These are phyloP conservation scores for Leishmania tropica DNA, from an alignment of 208 protist species.

Conservation along the genomic window DNA sequence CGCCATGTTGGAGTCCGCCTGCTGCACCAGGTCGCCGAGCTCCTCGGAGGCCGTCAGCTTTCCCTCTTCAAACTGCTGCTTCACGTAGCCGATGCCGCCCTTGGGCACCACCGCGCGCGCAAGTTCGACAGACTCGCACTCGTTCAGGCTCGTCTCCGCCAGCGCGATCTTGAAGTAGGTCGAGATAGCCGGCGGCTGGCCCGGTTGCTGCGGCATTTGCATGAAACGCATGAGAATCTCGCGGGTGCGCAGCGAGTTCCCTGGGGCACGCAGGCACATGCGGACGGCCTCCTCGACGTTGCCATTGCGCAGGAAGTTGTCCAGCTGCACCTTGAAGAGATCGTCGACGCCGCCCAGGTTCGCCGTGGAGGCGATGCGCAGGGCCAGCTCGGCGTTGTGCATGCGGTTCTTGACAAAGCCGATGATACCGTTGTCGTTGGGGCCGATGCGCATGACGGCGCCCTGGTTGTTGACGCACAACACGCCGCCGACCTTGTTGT, in stretches of 20 bases:
- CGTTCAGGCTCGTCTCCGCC: slow-evolving; percentile 97
- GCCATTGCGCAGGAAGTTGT: slow-evolving; percentile 91
- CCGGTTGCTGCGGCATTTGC: slow-evolving; percentile 60
- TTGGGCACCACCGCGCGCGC: slow-evolving; percentile 95
- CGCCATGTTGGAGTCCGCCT: slow-evolving; percentile 91
- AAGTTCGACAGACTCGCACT: slow-evolving; percentile 98
- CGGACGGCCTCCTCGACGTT: slow-evolving; percentile 96
- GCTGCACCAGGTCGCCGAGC: slow-evolving; percentile 97
- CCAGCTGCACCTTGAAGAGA: slow-evolving; percentile 96
- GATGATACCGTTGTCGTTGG: slow-evolving; percentile 98
- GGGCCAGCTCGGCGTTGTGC: slow-evolving; percentile 94
- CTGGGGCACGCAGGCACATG: slow-evolving; percentile 95
- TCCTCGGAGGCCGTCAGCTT: slow-evolving; percentile 99
- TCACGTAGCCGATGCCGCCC: slow-evolving; percentile 90
- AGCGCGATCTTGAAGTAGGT: slow-evolving; percentile 98
- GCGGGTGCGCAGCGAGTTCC: slow-evolving; percentile 94
- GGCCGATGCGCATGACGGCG: slow-evolving; percentile 89
- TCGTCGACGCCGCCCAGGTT: slow-evolving; percentile 98
- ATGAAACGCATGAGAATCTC: slow-evolving; percentile 97
- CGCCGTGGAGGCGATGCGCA: slow-evolving; percentile 95
- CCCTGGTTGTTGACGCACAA: slow-evolving; percentile 97
- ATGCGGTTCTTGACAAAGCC: slow-evolving; percentile 95
- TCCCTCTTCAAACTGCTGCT: slow-evolving; percentile 98
- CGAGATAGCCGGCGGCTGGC: slow-evolving; percentile 95
- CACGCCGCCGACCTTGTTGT: slow-evolving; percentile 91